These are phyloP conservation scores for Corymbia maculata DNA, from an alignment of 345 rosid species.

Conservation along the genomic window DNA sequence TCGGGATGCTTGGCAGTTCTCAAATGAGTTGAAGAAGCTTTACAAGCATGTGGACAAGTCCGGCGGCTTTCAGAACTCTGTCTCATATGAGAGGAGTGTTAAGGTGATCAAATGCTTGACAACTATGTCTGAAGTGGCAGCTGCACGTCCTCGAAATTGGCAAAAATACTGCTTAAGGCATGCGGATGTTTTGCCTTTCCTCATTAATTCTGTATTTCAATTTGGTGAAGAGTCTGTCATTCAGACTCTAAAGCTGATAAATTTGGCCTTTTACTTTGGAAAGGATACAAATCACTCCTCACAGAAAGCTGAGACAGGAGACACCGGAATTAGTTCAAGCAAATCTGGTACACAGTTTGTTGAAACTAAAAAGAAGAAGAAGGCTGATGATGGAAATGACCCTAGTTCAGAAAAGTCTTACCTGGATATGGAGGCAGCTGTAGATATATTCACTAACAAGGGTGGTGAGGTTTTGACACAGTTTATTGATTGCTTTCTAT, in stretches of 20 bases:
- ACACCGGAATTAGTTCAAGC: constrained; percentile 44
- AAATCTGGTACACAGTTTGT: constrained; percentile 52
- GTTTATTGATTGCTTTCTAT: constrained; percentile 82
- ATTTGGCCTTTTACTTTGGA: constrained; percentile 84
- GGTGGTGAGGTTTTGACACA: constrained; percentile 69
- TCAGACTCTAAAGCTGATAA: constrained; percentile 84
- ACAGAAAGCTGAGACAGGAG: constrained; percentile 67
- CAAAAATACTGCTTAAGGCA: constrained; percentile 92
- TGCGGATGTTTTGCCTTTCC: constrained; percentile 70
- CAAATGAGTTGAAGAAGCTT: constrained; percentile 75
- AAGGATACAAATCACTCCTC: constrained; percentile 58
- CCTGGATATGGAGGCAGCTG: constrained; percentile 84
- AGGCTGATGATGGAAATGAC: constrained; percentile 80
- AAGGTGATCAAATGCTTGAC: constrained; percentile 89
- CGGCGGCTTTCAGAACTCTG: constrained; percentile 77
- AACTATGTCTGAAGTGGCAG: constrained; percentile 89
- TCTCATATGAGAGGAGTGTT: constrained; percentile 88
- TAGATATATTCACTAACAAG: constrained; percentile 66
- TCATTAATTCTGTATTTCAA: constrained; percentile 68
- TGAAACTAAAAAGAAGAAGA: constrained; percentile 92
- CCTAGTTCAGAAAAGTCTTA: constrained; percentile 71
- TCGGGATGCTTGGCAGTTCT: constrained; percentile 95
- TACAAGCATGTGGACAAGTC: constrained; percentile 86
- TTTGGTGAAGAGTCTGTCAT: constrained; percentile 90
- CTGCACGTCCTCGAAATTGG: constrained; percentile 97